Evolutionary conservation across 805 yeast genomes (phyloP).

Genomic region (Isabelozyma pseudorhagii): DNA sequence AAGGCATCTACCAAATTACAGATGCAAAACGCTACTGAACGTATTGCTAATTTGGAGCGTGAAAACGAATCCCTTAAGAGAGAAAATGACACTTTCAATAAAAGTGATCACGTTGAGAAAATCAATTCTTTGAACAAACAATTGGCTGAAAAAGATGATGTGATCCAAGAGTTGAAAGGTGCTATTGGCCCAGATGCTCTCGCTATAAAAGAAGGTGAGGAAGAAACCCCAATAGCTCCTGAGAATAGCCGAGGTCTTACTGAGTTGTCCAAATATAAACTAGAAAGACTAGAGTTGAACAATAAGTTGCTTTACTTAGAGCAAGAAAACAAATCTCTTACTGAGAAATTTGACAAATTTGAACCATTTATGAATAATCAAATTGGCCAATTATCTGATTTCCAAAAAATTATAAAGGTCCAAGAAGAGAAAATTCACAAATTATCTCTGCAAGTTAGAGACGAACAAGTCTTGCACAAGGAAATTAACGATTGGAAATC

Average conservation of each 20-base stretch:
- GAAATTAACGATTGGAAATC: constrained; percentile 47
- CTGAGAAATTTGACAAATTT: constrained; percentile 40
- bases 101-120: constrained; percentile 2
- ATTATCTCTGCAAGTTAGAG: constrained; percentile 39
- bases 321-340: constrained; percentile 43
- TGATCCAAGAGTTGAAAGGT: constrained; percentile 29
- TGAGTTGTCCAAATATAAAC: constrained; percentile 36
- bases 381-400: constrained; percentile 46
- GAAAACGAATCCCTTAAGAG: constrained; percentile 18
- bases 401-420: constrained; percentile 52
- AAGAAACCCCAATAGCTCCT: constrained; percentile 2
- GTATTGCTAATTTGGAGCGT: constrained; percentile 47
- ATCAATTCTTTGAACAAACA: constrained; percentile 12
- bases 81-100: constrained; percentile 1
- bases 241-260: constrained; percentile 15
- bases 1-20: constrained; percentile 39
- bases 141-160: constrained; percentile 25
- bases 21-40: constrained; percentile 55
- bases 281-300: constrained; percentile 42
- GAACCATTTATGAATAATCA: constrained; percentile 54
- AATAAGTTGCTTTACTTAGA: constrained; percentile 43
- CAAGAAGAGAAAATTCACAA: constrained; percentile 48
- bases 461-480: constrained; percentile 42
- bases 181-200: constrained; percentile 22
- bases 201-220: constrained; percentile 17